Percentiles rank a stretch among this genome's conserved stretches.
Evolutionary conservation across 108 stramenopile species (phyloP).

Genomic region (Poteriospumella lacustris): DNA sequence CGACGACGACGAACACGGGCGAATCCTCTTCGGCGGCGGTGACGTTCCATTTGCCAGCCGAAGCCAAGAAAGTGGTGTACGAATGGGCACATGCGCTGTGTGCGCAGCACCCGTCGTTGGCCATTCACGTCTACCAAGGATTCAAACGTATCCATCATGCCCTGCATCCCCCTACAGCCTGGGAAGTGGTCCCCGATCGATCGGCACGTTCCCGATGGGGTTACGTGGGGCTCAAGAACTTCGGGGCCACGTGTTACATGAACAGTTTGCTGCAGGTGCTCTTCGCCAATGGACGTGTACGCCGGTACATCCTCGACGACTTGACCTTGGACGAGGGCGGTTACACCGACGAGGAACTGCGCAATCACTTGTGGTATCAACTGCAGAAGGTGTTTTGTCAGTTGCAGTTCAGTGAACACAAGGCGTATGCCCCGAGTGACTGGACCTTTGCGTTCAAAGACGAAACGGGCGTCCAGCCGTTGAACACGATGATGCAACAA

Average conservation of each 20-base stretch:
- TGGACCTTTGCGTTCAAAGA: neutral
- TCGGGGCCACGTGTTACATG: conserved; percentile 60
- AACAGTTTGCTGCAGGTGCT: conserved; percentile 57
- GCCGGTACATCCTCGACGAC: conserved; percentile 18
- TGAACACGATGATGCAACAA: conserved; percentile 54
- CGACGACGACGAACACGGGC: no score
- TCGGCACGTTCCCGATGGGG: neutral
- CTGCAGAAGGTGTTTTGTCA: conserved; percentile 4
- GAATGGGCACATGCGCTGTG: no score
- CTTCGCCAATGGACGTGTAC: conserved; percentile 43
- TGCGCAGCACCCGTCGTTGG: no score
- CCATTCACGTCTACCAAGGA: no score
- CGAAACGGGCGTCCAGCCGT: conserved; percentile 29
- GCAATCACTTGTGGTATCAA: conserved; percentile 5
- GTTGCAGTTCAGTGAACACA: neutral
- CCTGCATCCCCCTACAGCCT: neutral
- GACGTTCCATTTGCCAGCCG: no score
- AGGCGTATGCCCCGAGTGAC: neutral
- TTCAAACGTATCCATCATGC: neutral
- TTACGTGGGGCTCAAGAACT: conserved; percentile 47
- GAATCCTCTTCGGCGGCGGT: no score
- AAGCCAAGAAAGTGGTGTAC: no score
- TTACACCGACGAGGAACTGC: neutral
- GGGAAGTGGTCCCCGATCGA: neutral
- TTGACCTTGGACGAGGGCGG: neutral